Percentiles rank a stretch among this genome's conserved stretches.
These are phyloP conservation scores for Bruguiera sexangula DNA, from an alignment of 345 rosid genomes.

Conservation along the genomic window DNA sequence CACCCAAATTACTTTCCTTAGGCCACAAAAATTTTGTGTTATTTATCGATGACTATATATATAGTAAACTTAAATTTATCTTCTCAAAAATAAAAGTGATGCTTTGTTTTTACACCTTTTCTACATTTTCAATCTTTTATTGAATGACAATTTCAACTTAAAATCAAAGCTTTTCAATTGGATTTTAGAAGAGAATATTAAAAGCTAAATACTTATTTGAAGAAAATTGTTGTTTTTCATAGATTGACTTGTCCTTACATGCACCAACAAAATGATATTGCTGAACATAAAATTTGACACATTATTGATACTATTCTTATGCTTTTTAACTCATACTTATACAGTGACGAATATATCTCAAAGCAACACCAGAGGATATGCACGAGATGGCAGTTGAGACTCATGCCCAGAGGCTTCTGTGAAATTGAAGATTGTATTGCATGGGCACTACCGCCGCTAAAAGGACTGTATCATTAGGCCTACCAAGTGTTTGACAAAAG, in stretches of 20 bases:
- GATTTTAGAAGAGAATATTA: neutral
- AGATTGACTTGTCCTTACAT: neutral
- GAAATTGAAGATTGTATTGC: no score
- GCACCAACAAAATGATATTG: neutral
- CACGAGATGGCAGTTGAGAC: no score
- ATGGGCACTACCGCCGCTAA: fast-evolving
- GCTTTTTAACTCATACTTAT: neutral
- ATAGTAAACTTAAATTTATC: neutral
- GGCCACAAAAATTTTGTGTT: neutral
- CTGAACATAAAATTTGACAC: neutral
- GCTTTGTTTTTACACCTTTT: neutral
- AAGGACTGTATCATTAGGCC: no score
- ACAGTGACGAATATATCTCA: neutral
- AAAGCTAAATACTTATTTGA: neutral
- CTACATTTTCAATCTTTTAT: neutral
- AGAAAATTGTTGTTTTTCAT: neutral
- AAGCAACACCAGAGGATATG: no score
- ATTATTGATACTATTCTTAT: neutral
- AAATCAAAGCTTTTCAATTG: neutral
- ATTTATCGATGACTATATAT: neutral
- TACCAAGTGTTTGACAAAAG: no score
- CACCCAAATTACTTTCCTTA: neutral
- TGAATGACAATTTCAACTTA: neutral
- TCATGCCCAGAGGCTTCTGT: no score
- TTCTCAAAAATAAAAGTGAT: neutral